phyloP scores from a whole-genome alignment of 2,329 filamentous ascomycete genomes.

The Neobulgaria alba region DNA sequence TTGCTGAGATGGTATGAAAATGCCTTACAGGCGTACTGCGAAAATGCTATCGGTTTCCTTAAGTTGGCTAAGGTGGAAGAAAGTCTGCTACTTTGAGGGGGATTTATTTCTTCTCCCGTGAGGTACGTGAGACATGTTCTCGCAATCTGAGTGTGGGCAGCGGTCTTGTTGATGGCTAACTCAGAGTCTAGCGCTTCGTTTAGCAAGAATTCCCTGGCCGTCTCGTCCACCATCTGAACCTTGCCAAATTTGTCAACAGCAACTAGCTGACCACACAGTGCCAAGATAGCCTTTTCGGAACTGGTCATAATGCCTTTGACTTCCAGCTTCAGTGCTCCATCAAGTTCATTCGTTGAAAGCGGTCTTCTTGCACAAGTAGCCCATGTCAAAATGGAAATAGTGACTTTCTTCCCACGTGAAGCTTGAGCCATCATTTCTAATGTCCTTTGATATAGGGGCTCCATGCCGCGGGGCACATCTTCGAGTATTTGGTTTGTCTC shows the following conservation, averaged over 20 bases:
- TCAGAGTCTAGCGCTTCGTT: slow-evolving; percentile 10
- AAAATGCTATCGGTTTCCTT: slow-evolving; percentile 6
- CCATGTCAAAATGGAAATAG: slow-evolving; percentile 26
- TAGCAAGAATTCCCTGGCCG: slow-evolving; percentile 25
- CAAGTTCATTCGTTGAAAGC: slow-evolving; percentile 23
- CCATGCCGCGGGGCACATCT: slow-evolving; percentile 26
- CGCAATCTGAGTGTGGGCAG: slow-evolving; percentile 22
- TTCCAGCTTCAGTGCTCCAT: slow-evolving; percentile 22
- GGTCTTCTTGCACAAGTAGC: slow-evolving; percentile 18
- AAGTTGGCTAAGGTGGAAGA: neutral
- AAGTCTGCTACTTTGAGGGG: slow-evolving; percentile 6
- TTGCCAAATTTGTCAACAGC: slow-evolving; percentile 15
- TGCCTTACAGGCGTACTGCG: slow-evolving; percentile 21
- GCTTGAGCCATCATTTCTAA: slow-evolving; percentile 7
- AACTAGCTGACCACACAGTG: slow-evolving; percentile 28
- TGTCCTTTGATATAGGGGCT: slow-evolving; percentile 25
- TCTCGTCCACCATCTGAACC: slow-evolving; percentile 26
- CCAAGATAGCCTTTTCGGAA: slow-evolving; percentile 18
- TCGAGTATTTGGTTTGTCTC: slow-evolving; percentile 1
- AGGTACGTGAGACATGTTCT: slow-evolving; percentile 23
- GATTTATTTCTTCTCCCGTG: slow-evolving; percentile 15
- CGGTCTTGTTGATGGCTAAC: slow-evolving; percentile 16
- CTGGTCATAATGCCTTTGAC: slow-evolving; percentile 19
- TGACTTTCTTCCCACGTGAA: slow-evolving; percentile 22
- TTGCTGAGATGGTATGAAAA: slow-evolving; percentile 25